These are phyloP conservation scores for Phytophthora niederhauseri DNA, from an alignment of 352 stramenopile genomes.

Conservation along the genomic window DNA sequence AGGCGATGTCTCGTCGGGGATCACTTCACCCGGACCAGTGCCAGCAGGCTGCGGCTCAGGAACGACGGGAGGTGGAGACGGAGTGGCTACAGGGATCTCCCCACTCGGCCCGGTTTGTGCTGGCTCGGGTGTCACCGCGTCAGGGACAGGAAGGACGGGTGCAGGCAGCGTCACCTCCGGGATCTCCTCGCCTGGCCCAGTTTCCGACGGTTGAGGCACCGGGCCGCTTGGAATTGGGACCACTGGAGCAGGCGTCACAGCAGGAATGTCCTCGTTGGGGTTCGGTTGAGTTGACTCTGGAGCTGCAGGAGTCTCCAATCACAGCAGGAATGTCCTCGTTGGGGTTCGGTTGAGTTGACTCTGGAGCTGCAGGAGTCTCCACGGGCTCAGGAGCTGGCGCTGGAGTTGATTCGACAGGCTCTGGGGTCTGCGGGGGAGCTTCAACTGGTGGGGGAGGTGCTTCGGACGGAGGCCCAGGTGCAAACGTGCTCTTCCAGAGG, in stretches of 20 bases:
- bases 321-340: conserved; percentile 5
- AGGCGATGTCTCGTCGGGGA: conserved; percentile 16
- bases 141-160: conserved; percentile 20
- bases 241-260: conserved; percentile 3
- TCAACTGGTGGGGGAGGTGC: conserved; percentile 9
- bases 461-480: conserved; percentile 8
- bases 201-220: conserved; percentile 10
- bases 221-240: conserved; percentile 2
- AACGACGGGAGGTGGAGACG: conserved; percentile 7
- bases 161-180: conserved; percentile 9
- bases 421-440: neutral
- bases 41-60: conserved; percentile 17
- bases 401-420: neutral
- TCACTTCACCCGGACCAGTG: conserved; percentile 11
- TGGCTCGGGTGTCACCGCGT: conserved; percentile 14
- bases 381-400: neutral
- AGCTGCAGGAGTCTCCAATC: neutral
- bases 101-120: conserved; percentile 10
- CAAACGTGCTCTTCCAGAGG: conserved; percentile 44
- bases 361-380: neutral
- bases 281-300: neutral
- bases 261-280: conserved; percentile 8
- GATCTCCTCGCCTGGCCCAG: conserved; percentile 9
- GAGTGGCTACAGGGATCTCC: conserved; percentile 15
- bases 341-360: neutral